Evolutionary conservation across 176 grass and related monocot species (phyloP).

Genomic region (Musa beccarii): DNA sequence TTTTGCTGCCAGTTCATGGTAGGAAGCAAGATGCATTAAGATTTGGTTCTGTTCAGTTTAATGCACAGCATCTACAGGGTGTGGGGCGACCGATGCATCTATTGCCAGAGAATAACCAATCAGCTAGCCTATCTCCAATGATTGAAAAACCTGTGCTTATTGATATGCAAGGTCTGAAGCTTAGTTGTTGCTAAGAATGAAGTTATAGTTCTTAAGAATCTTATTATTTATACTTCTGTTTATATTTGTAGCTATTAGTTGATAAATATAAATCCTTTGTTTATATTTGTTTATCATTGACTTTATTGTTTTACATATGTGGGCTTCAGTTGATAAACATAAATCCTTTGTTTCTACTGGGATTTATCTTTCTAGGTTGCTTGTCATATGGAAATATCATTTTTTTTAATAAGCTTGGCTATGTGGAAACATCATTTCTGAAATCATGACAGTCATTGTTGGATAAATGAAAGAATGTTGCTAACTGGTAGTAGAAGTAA

Average conservation of each 20-base stretch:
- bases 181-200: not conserved
- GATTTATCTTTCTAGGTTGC: no score
- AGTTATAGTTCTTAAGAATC: not conserved
- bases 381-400: no score
- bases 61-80: slow-evolving; percentile 29
- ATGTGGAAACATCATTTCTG: no score
- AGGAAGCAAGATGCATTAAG: slow-evolving; percentile 24
- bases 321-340: no score
- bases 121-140: slow-evolving; percentile 7
- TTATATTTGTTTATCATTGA: not conserved
- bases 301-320: not conserved
- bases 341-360: no score
- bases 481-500: no score
- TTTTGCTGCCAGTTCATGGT: not conserved
- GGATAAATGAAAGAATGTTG: no score
- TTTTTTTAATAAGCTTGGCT: no score
- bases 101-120: not conserved
- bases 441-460: no score
- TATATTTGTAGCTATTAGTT: not conserved
- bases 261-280: not conserved
- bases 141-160: slow-evolving; percentile 42
- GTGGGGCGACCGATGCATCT: slow-evolving; percentile 22
- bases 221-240: not conserved
- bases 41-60: slow-evolving; percentile 21
- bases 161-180: slow-evolving; percentile 41